These are phyloP conservation scores for Aspergillus funiculosus DNA, from an alignment of 495 filamentous ascomycete species.

Conservation along the genomic window DNA sequence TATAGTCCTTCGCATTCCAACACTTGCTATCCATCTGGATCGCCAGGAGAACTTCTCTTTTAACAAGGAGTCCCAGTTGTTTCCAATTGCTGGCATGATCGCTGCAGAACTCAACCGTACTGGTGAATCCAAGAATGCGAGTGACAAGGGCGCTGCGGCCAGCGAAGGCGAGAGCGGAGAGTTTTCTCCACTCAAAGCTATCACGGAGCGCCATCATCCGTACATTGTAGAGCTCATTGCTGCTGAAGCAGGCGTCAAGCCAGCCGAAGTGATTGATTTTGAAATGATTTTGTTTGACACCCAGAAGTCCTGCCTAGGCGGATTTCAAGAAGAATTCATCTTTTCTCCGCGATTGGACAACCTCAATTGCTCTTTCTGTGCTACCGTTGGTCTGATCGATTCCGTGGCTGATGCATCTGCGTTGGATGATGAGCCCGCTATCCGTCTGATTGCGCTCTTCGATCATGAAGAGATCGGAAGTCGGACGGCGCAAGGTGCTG, in stretches of 20 bases:
- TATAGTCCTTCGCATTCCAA: slow-evolving; percentile 77
- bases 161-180: slow-evolving; percentile 37
- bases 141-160: slow-evolving; percentile 31
- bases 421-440: slow-evolving; percentile 69
- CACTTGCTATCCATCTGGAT: slow-evolving; percentile 88
- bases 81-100: slow-evolving; percentile 85
- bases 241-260: slow-evolving; percentile 61
- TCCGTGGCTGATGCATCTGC: slow-evolving; percentile 57
- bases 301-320: slow-evolving; percentile 81
- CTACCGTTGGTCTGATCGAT: slow-evolving; percentile 70
- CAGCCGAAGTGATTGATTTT: slow-evolving; percentile 79
- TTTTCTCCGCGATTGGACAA: slow-evolving; percentile 92
- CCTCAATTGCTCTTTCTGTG: slow-evolving; percentile 89
- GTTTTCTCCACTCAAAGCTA: slow-evolving; percentile 62
- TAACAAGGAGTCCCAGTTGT: slow-evolving; percentile 94
- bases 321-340: slow-evolving; percentile 88
- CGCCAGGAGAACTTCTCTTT: slow-evolving; percentile 78
- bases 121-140: slow-evolving; percentile 34
- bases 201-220: slow-evolving; percentile 83
- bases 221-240: slow-evolving; percentile 81
- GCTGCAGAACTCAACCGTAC: slow-evolving; percentile 80
- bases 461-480: slow-evolving; percentile 98
- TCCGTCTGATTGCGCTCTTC: slow-evolving; percentile 86
- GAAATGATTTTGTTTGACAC: slow-evolving; percentile 95
- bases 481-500: slow-evolving; percentile 82